A percentile compares a stretch with the other conserved stretches of the same genome.
These are phyloP conservation scores for Auriscalpium vulgare DNA, from an alignment of 768 basidiomycete genomes.

Conservation along the genomic window DNA sequence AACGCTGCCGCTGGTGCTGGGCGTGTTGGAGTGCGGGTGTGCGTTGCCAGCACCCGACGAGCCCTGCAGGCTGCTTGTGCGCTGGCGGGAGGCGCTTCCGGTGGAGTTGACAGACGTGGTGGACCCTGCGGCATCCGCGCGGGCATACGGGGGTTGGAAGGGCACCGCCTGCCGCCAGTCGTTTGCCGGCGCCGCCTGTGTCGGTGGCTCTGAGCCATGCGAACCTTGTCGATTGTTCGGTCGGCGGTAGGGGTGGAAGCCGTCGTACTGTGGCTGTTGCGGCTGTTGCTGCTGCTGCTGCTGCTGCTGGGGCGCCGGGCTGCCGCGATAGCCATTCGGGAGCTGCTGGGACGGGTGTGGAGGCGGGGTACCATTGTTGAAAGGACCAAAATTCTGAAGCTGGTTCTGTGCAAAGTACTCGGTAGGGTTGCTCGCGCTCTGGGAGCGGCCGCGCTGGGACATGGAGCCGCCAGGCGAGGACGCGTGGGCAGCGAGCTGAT, in stretches of 20 bases:
- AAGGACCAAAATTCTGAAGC: conserved; percentile 48
- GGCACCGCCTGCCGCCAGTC: conserved; percentile 41
- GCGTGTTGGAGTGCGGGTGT: conserved; percentile 17
- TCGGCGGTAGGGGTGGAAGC: conserved; percentile 79
- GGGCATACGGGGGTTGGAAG: conserved; percentile 73
- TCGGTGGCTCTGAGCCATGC: conserved; percentile 19
- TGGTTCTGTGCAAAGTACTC: conserved; percentile 58
- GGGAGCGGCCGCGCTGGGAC: conserved; percentile 31
- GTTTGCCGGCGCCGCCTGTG: conserved; percentile 1
- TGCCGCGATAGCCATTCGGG: conserved; percentile 31
- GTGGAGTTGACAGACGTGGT: conserved; percentile 70
- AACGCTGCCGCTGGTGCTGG: conserved; percentile 13
- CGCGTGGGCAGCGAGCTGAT: conserved; percentile 11
- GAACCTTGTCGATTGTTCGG: conserved; percentile 35
- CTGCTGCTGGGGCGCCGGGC: conserved; percentile 21
- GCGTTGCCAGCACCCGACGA: conserved; percentile 30
- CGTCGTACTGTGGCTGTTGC: conserved; percentile 33
- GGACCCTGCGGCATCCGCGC: conserved; percentile 73
- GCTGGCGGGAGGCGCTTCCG: conserved; percentile 44
- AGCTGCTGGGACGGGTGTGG: conserved; percentile 40
- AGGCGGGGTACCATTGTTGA: conserved; percentile 65
- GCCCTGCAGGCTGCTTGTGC: conserved; percentile 69
- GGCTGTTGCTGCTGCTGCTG: conserved; percentile 24
- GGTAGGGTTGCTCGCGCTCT: conserved; percentile 29
- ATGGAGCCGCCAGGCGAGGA: conserved; percentile 22